Base-by-base conservation (phyloP, 2,329 filamentous ascomycete species). In the Colletotrichum echinochloae region DNA sequence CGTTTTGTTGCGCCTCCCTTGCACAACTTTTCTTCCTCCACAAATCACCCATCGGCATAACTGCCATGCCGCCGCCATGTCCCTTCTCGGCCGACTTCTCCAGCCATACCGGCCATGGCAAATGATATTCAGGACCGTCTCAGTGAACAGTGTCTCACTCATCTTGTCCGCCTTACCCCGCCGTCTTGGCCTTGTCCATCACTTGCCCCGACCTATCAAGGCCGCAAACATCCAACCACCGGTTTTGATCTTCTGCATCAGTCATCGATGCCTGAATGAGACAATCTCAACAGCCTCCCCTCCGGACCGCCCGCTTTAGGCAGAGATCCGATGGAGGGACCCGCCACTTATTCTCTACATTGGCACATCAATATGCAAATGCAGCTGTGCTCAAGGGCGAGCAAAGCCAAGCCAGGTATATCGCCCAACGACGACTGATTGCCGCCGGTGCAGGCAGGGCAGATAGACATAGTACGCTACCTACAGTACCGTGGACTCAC, bases 121-220 rank as follows among this genome's bases (percentile, higher is more conserved):
- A 61, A 66, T 67, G 63, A 66, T 61, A 46, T 48, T 59, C 44
- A 70, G 64, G 64, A 51, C 57, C 48, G 62, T 51, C 44, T 70
- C 23, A 26, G 44, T 37, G 44, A 9, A 9, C 30, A 20, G 37
- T 62, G 46, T 30, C 60, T 52, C 51, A 39, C 56, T 33, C 52
- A 30, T 46, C 51, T 57, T 35, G 56, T 33, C 49, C 33, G 51
- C 35, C 48, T 66, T 52, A 46, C 56, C 66, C 63, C 67, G 56
- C 67, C 67, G 57, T 70, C 63, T 61, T 66, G 51, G 49, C 33
- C 51, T 55, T 26, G 60, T 35, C 28, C 60, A 57, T 65, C 64
- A 39, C 64, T 68, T 59, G 52, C 35, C 56, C 39, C 51, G 66
- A 49, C 49, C 56, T 61, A 49, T 48, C 57, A 23, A 51, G 41